A percentile compares a stretch with the other conserved stretches of the same genome.
Conservation (phyloP, 495 filamentous ascomycete species). For the Hypoxylon cercidicola region DNA sequence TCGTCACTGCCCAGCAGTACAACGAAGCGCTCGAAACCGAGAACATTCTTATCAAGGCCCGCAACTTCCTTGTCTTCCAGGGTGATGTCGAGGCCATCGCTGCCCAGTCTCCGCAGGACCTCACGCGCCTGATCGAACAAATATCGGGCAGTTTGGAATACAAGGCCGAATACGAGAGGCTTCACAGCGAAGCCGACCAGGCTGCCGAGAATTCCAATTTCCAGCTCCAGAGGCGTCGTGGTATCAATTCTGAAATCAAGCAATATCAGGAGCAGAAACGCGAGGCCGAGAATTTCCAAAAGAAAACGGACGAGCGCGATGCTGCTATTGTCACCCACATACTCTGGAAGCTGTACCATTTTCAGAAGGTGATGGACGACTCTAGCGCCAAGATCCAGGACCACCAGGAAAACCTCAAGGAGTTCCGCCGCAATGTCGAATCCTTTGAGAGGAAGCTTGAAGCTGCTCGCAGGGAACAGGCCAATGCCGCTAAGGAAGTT, state of each 20-base stretch:
- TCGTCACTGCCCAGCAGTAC: slow-evolving; percentile 90
- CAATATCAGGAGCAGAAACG: slow-evolving; percentile 97
- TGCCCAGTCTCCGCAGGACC: slow-evolving; percentile 88
- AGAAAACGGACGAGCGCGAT: slow-evolving; percentile 88
- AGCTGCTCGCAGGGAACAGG: slow-evolving; percentile 86
- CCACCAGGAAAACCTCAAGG: slow-evolving; percentile 95
- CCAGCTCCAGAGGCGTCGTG: slow-evolving; percentile 86
- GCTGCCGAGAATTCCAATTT: slow-evolving; percentile 88
- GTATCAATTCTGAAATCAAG: slow-evolving; percentile 97
- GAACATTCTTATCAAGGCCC: slow-evolving; percentile 96
- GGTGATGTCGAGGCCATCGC: slow-evolving; percentile 99
- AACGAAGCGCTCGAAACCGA: slow-evolving; percentile 92
- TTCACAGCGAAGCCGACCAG: slow-evolving; percentile 85
- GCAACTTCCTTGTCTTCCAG: slow-evolving; percentile 98
- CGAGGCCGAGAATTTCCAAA: slow-evolving; percentile 90
- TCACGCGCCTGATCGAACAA: slow-evolving; percentile 96
- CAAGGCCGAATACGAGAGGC: slow-evolving; percentile 91
- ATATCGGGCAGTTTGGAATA: slow-evolving; percentile 96
- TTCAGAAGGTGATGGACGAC: slow-evolving; percentile 90
- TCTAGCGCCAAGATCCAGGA: slow-evolving; percentile 91
- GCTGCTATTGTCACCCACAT: slow-evolving; percentile 94
- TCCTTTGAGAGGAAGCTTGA: slow-evolving; percentile 85
- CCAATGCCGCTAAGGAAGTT: slow-evolving; percentile 80
- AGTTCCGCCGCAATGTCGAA: slow-evolving; percentile 87
- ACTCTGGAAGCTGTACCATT: slow-evolving; percentile 96